phyloP scores from a whole-genome alignment of 805 yeast genomes.

The Cyberlindnera mycetangii region DNA sequence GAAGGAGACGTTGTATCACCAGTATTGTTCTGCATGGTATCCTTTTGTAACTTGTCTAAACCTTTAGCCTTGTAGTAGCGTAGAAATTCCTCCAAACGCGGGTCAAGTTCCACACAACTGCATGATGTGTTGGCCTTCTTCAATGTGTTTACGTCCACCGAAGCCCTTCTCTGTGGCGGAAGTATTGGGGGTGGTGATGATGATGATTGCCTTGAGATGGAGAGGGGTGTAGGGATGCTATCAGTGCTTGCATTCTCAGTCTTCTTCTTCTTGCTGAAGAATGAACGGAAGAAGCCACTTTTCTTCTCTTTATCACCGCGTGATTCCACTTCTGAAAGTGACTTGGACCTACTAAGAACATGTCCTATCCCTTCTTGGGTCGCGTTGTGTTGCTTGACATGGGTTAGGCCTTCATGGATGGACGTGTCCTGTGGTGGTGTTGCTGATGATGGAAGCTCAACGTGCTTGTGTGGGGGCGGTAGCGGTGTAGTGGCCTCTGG shows the following conservation, averaged over 20 bases:
- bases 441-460: constrained; percentile 1
- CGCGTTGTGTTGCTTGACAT: neutral
- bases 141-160: constrained; percentile 1
- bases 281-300: constrained; percentile 35
- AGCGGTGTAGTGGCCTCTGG: constrained; percentile 16
- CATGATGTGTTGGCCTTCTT: constrained; percentile 20
- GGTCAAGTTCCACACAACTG: constrained; percentile 35
- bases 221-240: neutral
- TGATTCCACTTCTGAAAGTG: constrained; percentile 27
- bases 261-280: constrained; percentile 31
- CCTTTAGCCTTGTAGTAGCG: constrained; percentile 34
- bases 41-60: constrained; percentile 22
- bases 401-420: constrained; percentile 12
- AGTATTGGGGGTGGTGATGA: neutral
- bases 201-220: neutral
- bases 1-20: neutral
- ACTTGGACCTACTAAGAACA: constrained; percentile 29
- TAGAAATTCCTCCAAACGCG: constrained; percentile 45
- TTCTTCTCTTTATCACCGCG: constrained; percentile 25
- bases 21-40: constrained; percentile 6
- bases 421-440: constrained; percentile 6
- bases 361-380: constrained; percentile 14
- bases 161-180: neutral
- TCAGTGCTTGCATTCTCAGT: constrained; percentile 11
- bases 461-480: constrained; percentile 10